phyloP scores from a whole-genome alignment of 805 yeast species.

The Pichia nakasei region DNA sequence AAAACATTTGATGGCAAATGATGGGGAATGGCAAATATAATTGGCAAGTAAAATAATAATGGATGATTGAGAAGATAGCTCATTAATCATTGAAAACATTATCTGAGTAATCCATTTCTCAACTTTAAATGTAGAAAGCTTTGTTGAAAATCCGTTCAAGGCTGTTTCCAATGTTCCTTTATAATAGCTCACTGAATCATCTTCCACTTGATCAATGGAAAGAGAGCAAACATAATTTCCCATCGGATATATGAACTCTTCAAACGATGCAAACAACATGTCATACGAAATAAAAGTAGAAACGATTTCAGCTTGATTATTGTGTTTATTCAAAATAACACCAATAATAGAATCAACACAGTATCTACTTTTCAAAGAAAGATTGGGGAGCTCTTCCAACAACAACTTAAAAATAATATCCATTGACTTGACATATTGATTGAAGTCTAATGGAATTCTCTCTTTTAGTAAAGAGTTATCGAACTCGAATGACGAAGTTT shows the following conservation, averaged over 20 bases:
- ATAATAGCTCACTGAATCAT: slow-evolving; percentile 7
- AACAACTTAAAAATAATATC: slow-evolving; percentile 25
- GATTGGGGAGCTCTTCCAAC: slow-evolving; percentile 11
- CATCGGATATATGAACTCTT: slow-evolving; percentile 25
- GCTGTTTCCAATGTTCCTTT: slow-evolving; percentile 8
- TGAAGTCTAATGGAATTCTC: slow-evolving; percentile 13
- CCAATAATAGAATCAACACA: slow-evolving; percentile 36
- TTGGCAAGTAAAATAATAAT: slow-evolving; percentile 28
- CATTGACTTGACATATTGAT: slow-evolving; percentile 16
- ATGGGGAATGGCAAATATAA: slow-evolving; percentile 23
- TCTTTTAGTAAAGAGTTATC: slow-evolving; percentile 8
- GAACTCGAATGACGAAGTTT: slow-evolving; percentile 15
- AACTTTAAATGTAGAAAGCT: slow-evolving; percentile 11
- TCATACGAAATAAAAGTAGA: slow-evolving; percentile 21
- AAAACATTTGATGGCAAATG: slow-evolving; percentile 22
- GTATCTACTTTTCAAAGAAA: slow-evolving; percentile 15
- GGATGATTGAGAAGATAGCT: slow-evolving; percentile 23
- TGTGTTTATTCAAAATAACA: slow-evolving; percentile 26
- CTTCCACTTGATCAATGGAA: slow-evolving; percentile 21
- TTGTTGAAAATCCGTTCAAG: slow-evolving; percentile 13
- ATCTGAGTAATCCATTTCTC: slow-evolving; percentile 27
- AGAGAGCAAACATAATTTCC: slow-evolving; percentile 29
- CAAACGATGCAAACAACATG: slow-evolving; percentile 11
- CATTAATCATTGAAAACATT: slow-evolving; percentile 28
- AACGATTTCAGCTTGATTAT: slow-evolving; percentile 12